Conservation (phyloP, 23 red algal genomes). For the Gracilaria domingensis region DNA sequence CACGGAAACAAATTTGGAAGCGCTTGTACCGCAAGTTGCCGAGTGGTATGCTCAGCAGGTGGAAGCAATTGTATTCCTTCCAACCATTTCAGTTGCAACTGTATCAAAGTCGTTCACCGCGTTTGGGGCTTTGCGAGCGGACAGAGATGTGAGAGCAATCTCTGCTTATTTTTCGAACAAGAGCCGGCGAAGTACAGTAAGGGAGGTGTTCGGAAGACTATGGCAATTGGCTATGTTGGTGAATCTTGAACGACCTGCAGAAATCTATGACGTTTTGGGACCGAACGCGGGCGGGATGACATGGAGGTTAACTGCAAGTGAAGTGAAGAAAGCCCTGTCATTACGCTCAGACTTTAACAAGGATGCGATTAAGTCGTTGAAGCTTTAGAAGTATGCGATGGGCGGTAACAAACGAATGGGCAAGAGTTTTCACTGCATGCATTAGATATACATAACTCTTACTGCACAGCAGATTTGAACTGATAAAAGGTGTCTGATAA, state of each 20-base stretch:
- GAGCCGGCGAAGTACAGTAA: slow-evolving; percentile 73
- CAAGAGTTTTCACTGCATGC: background rate
- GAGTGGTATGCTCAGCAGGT: slow-evolving; percentile 76
- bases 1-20: slow-evolving; percentile 88
- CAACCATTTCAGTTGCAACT: background rate
- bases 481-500: background rate
- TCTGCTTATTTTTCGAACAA: slow-evolving; percentile 77
- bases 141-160: slow-evolving; percentile 82
- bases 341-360: slow-evolving; percentile 71
- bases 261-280: slow-evolving; percentile 85
- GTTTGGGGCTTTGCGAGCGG: slow-evolving; percentile 76
- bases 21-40: slow-evolving; percentile 82
- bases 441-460: background rate
- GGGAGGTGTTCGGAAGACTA: slow-evolving; percentile 91
- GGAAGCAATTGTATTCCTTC: slow-evolving; percentile 67
- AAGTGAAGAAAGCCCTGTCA: slow-evolving; percentile 67
- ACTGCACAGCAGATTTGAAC: background rate
- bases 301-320: slow-evolving; percentile 71
- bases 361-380: slow-evolving; percentile 64
- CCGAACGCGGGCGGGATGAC: slow-evolving; percentile 78
- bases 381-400: slow-evolving; percentile 49
- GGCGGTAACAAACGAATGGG: background rate
- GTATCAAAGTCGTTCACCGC: slow-evolving; percentile 64
- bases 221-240: slow-evolving; percentile 81
- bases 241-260: slow-evolving; percentile 86